Evolutionary conservation across 768 basidiomycete species (phyloP), one percentile per base, ranked within the genome.

Genomic region (Panellus pusillus): DNA sequence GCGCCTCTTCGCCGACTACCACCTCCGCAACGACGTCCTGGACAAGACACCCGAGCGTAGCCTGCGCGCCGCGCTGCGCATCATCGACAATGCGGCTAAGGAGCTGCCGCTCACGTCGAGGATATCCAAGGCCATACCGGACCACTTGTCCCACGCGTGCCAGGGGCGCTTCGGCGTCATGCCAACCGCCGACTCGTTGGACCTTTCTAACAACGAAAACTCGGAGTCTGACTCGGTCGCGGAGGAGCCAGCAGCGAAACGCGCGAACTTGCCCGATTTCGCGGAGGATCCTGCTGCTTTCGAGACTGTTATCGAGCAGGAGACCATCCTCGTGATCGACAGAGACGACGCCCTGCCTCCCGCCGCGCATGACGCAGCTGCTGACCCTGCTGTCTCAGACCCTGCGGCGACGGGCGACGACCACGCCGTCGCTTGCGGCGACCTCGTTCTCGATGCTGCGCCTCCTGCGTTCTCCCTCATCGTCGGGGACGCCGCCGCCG

Each of bases 1-100:
- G n/a, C n/a, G n/a, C n/a, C n/a, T 77, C 63, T 78, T 78, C 55
- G 50, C 79, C 31, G 68, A 71, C 38, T 80, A 74, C 63, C 62
- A 79, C 55, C 61, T 75, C 20, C 74, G 75, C n/a, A 78, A 73
- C 57, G 60, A 66, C 3, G 70, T 77, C 12, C 68, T 80, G 6
- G 71, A 72, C 39, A 19, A 49, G 28, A 17, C 9, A 12, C 17
- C 8, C 12, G 29, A 48, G 55, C 45, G 14, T 39, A 52, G 45
- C 15, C 32, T 17, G 42, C 47, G 24, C 24, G 43, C 8, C 27
- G 39, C 51, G 2, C 47, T 45, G 31, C 18, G 42, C 6, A 47
- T 32, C 9, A 50, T 51, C 32, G 50, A 37, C 13, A 8, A 6
- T 17, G 32, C 52, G 18, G 29, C 14, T 28, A 55, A 15, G 29